These are phyloP conservation scores for Lagenidium sp. DNA, from an alignment of 352 stramenopile genomes.

Conservation along the genomic window DNA sequence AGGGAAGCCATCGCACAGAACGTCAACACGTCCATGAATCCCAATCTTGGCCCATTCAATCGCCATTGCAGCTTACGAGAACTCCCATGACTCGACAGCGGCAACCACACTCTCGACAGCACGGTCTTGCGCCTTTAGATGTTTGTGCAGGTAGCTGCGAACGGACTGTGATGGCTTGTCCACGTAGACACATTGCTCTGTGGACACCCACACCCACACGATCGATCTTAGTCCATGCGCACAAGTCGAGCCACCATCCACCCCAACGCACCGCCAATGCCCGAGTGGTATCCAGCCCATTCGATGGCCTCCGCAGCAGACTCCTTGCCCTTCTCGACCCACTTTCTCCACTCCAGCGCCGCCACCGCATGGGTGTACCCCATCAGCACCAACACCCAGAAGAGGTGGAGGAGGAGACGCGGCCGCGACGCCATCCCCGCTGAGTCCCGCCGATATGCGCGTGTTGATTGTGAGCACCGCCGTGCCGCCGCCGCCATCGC, in stretches of 20 bases:
- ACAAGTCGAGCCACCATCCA: not conserved
- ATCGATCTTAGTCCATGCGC: too few species aligned
- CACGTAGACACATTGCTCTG: constrained; percentile 66
- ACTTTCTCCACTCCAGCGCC: too few species aligned
- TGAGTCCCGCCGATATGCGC: too few species aligned
- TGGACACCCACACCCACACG: not conserved
- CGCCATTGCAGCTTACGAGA: constrained; percentile 41
- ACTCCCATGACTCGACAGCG: constrained; percentile 76
- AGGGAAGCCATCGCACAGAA: too few species aligned
- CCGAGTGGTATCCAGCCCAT: not conserved
- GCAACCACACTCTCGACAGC: constrained; percentile 55
- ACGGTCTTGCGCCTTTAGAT: constrained; percentile 58
- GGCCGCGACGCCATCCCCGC: too few species aligned
- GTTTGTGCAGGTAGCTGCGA: constrained; percentile 32
- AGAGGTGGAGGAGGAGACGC: too few species aligned
- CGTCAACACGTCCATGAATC: not conserved
- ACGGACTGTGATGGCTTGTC: constrained; percentile 55
- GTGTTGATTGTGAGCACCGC: too few species aligned
- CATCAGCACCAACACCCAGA: too few species aligned
- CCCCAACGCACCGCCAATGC: not conserved
- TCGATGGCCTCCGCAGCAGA: not conserved
- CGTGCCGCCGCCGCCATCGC: not conserved
- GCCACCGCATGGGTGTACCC: too few species aligned
- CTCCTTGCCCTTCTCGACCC: not conserved
- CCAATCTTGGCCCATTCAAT: not conserved